A percentile compares a stretch with the other conserved stretches of the same genome.
These are phyloP conservation scores for Quillaja saponaria DNA, from an alignment of 306 rosid genomes.

Conservation along the genomic window DNA sequence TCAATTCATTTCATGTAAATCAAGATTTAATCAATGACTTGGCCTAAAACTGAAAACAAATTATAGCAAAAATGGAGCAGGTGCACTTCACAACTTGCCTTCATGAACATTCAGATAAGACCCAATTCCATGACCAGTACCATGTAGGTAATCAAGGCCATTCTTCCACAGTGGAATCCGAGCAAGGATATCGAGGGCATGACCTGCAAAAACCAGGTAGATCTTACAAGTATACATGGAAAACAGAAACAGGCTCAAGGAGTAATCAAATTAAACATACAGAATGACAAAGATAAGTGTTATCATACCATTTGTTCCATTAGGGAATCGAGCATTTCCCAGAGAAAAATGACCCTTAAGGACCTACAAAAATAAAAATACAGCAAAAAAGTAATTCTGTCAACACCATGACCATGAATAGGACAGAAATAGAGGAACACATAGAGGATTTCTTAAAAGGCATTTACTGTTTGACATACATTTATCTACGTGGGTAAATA, in stretches of 20 bases:
- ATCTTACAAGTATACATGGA: slow-evolving; percentile 4
- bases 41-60: slow-evolving; percentile 1
- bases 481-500: no score
- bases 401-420: no score
- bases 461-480: no score
- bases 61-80: slow-evolving; percentile 24
- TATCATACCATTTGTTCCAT: slow-evolving; percentile 82
- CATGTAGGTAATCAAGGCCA: slow-evolving; percentile 98
- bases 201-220: slow-evolving; percentile 48
- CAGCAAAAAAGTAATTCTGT: background rate
- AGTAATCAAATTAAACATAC: slow-evolving; percentile 17
- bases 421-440: no score
- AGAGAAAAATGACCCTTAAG: slow-evolving; percentile 92
- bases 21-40: slow-evolving; percentile 4
- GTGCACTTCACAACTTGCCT: slow-evolving; percentile 47
- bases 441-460: no score
- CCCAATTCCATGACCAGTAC: slow-evolving; percentile 99
- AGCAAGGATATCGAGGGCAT: slow-evolving; percentile 86
- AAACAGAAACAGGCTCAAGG: slow-evolving; percentile 12
- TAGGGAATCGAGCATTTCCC: slow-evolving; percentile 91
- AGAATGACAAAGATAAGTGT: slow-evolving; percentile 19
- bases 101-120: slow-evolving; percentile 97
- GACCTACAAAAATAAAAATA: slow-evolving; percentile 50
- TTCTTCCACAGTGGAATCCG: slow-evolving; percentile 90
- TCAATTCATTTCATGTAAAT: slow-evolving; percentile 22